A percentile compares a stretch with the other conserved stretches of the same genome.
These are phyloP conservation scores for Picea glauca DNA, from an alignment of 75 land plant genomes.

Conservation along the genomic window DNA sequence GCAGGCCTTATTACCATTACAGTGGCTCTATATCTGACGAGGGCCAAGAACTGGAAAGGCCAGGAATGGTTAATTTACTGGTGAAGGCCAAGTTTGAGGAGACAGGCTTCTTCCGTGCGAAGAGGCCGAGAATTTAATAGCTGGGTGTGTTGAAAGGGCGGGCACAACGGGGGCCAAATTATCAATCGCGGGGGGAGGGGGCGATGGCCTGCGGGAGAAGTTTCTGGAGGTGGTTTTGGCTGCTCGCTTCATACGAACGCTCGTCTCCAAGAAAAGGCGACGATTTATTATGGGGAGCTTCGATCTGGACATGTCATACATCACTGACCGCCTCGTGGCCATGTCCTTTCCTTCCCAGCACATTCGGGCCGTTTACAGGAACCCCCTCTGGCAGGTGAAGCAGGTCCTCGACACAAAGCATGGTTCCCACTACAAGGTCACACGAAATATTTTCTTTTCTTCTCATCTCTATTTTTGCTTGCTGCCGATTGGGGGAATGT, in stretches of 20 bases:
- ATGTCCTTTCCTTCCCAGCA: conserved; percentile 76
- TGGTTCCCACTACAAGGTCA: conserved; percentile 54
- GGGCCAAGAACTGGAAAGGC: not conserved
- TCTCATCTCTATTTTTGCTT: not conserved
- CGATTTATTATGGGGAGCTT: conserved; percentile 56
- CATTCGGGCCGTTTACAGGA: conserved; percentile 58
- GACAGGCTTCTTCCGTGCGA: not conserved
- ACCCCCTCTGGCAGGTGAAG: conserved; percentile 77
- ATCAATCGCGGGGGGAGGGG: conserved; percentile 10
- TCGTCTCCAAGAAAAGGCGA: conserved; percentile 67
- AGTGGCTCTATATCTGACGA: not conserved
- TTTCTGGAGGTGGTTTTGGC: conserved; percentile 12
- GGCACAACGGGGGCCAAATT: conserved; percentile 3
- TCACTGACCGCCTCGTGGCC: conserved; percentile 56
- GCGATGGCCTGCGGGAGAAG: conserved; percentile 15
- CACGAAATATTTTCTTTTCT: not conserved
- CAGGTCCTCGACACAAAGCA: conserved; percentile 54
- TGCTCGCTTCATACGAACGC: conserved; percentile 35
- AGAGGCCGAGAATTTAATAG: not conserved
- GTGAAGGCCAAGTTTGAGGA: not conserved
- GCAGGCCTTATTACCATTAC: not conserved
- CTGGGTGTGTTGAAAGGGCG: not conserved
- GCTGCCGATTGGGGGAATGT: too few species aligned
- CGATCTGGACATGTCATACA: conserved; percentile 75
- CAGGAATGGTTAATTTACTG: not conserved